Evolutionary conservation across 2,329 filamentous ascomycete species (phyloP).

Genomic region (Bipolaris sorokiniana): DNA sequence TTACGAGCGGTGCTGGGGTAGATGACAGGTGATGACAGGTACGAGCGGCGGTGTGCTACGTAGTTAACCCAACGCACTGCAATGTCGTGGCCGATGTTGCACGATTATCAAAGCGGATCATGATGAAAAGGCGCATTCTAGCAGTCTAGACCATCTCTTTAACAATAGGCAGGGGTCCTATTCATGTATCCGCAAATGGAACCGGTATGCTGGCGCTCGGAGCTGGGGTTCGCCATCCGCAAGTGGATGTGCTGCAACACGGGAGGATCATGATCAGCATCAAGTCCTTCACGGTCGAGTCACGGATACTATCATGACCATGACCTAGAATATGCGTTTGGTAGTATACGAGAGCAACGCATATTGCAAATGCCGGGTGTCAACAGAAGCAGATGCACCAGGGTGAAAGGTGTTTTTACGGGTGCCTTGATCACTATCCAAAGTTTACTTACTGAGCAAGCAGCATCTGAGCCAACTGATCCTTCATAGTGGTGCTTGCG

Average conservation of each 20-base stretch:
- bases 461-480: no score
- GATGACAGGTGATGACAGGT: not conserved
- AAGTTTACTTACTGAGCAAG: not conserved
- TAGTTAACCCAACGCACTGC: not conserved
- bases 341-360: not conserved
- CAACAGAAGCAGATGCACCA: not conserved
- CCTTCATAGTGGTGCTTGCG: not conserved
- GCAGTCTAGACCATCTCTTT: constrained; percentile 5
- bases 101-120: not conserved
- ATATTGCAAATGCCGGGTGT: not conserved
- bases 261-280: constrained; percentile 31
- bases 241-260: constrained; percentile 21
- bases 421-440: not conserved
- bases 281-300: constrained; percentile 12
- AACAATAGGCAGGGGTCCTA: constrained; percentile 4
- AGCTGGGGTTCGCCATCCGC: constrained; percentile 21
- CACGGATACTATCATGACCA: constrained; percentile 4
- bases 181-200: constrained; percentile 1
- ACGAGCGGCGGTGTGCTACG: constrained; percentile 42
- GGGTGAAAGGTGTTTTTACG: not conserved
- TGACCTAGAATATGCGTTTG: not conserved
- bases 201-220: constrained; percentile 11
- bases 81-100: constrained; percentile 1
- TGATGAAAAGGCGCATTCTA: not conserved
- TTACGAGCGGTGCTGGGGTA: constrained; percentile 28